A percentile compares a stretch with the other conserved stretches of the same genome.
Conservation (phyloP, 176 grass and related monocot genomes). For the Carex pumila region DNA sequence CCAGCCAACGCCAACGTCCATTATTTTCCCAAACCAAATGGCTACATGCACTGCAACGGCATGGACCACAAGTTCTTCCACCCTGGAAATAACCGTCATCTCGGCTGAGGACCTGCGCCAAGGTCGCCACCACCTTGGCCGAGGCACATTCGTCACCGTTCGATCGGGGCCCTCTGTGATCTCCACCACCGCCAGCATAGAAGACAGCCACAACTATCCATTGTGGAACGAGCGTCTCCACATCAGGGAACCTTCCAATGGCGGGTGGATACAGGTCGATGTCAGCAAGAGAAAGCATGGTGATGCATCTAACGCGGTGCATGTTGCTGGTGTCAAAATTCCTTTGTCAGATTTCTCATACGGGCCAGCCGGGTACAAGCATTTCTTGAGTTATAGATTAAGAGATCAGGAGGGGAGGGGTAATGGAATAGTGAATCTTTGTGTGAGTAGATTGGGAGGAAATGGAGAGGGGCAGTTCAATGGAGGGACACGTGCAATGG, state of each 20-base stretch:
- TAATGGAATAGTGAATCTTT: conserved; percentile 59
- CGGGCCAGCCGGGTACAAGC: conserved; percentile 45
- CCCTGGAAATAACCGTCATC: conserved; percentile 40
- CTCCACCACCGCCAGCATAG: conserved; percentile 19
- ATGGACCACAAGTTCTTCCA: not conserved
- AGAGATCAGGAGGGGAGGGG: not conserved
- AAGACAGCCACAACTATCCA: conserved; percentile 37
- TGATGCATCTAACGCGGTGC: not conserved
- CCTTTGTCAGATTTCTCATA: conserved; percentile 42
- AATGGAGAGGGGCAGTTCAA: not conserved
- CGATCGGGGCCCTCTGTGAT: not conserved
- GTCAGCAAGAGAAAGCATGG: conserved; percentile 7
- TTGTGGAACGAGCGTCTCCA: conserved; percentile 35
- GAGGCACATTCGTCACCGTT: conserved; percentile 22
- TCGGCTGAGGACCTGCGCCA: conserved; percentile 27
- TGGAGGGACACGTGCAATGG: not conserved
- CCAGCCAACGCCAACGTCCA: not conserved
- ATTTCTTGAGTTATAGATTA: conserved; percentile 60
- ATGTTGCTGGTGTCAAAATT: conserved; percentile 32
- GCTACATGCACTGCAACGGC: not conserved
- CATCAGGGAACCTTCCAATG: not conserved
- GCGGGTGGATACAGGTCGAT: conserved; percentile 23
- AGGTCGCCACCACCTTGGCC: not conserved
- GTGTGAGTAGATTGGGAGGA: conserved; percentile 31
- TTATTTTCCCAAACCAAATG: not conserved